These are phyloP conservation scores for Trapa bicornis DNA, from an alignment of 345 rosid species.

Conservation along the genomic window DNA sequence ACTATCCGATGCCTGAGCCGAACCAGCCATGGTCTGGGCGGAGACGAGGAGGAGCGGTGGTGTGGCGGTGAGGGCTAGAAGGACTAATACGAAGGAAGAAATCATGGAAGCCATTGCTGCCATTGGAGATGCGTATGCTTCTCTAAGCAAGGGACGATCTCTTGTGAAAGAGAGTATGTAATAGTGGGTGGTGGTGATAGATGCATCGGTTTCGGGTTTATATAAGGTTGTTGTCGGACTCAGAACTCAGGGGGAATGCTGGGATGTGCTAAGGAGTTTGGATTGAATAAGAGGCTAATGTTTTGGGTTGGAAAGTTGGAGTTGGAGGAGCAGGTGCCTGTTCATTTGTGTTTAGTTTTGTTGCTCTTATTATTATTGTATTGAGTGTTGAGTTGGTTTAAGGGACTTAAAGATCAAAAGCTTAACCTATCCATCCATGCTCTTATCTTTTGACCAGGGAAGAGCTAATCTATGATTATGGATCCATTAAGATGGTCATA, in stretches of 20 bases:
- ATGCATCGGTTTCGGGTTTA: background rate
- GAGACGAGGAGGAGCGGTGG: slow-evolving; percentile 10
- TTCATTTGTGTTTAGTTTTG: background rate
- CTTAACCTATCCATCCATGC: background rate
- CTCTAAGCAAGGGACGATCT: background rate
- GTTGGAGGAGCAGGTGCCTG: background rate
- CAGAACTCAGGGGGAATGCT: background rate
- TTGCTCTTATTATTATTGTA: background rate
- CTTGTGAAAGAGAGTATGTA: background rate
- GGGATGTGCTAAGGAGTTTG: background rate
- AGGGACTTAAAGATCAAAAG: background rate
- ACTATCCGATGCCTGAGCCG: slow-evolving; percentile 8
- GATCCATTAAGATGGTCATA: too few species aligned
- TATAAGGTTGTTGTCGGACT: background rate
- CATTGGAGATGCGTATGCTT: slow-evolving; percentile 11
- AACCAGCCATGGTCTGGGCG: background rate
- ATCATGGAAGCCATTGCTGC: slow-evolving; percentile 10
- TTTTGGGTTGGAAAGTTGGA: background rate
- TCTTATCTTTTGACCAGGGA: too few species aligned
- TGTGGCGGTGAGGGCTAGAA: slow-evolving; percentile 21
- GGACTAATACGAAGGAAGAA: slow-evolving; percentile 7
- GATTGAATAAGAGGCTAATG: background rate
- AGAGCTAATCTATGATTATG: too few species aligned
- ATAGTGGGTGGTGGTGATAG: background rate
- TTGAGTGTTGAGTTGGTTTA: background rate